Evolutionary conservation across 352 stramenopile species (phyloP).

Genomic region (Phytophthora syringae): DNA sequence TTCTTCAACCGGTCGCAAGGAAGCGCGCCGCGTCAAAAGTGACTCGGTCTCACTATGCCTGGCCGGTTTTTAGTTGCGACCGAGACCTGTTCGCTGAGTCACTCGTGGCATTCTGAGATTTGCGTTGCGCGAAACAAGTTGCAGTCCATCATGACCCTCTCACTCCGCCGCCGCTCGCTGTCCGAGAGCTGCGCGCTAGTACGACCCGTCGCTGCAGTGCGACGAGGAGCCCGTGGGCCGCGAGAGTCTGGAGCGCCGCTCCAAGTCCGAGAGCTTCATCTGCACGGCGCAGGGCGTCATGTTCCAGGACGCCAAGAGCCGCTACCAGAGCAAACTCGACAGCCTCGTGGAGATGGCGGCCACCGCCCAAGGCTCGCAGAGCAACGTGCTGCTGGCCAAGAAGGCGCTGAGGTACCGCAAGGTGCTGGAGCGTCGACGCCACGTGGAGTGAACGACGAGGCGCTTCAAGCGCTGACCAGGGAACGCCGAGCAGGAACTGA

Average conservation of each 20-base stretch:
- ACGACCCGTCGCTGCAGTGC: constrained; percentile 1
- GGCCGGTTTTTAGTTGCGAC: neutral
- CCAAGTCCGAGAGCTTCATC: constrained; percentile 47
- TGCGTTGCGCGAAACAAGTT: neutral
- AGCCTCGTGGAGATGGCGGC: constrained; percentile 28
- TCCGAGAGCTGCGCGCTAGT: constrained; percentile 20
- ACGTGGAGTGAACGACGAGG: constrained; percentile 5
- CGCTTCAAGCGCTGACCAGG: no score
- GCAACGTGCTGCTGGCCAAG: constrained; percentile 42
- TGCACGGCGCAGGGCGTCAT: constrained; percentile 39
- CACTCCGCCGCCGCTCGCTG: constrained; percentile 19
- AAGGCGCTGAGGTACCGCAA: constrained; percentile 47
- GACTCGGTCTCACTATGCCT: neutral
- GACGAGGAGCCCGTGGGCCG: neutral
- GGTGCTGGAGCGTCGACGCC: constrained; percentile 28
- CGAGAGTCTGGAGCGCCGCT: constrained; percentile 15
- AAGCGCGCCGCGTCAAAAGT: neutral
- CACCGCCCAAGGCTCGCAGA: constrained; percentile 23
- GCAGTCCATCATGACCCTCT: constrained; percentile 10
- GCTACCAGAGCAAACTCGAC: constrained; percentile 24
- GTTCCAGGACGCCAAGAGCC: constrained; percentile 30
- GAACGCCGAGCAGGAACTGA: neutral
- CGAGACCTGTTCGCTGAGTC: neutral
- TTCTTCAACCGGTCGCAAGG: constrained; percentile 24
- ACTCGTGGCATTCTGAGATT: constrained; percentile 18